Evolutionary conservation across 2,329 filamentous ascomycete species (phyloP), one percentile per base, ranked within the genome.

Genomic region (Penicillium sumatraense): DNA sequence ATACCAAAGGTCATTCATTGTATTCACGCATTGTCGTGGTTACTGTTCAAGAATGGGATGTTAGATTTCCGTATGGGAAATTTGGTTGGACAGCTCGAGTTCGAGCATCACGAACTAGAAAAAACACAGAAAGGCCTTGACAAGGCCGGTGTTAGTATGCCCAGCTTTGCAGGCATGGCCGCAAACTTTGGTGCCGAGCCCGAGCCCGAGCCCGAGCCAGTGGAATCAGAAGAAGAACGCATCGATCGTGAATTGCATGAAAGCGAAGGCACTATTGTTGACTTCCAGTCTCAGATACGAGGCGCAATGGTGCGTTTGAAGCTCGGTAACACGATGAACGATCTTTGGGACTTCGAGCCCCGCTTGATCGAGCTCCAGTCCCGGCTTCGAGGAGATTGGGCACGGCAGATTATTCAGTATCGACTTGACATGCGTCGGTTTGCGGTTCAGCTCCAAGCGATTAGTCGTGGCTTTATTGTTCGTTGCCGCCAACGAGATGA

Each of bases 1-100:
- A 96, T 98, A 1, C 95, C 95, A 3, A 99, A 98, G 74, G 96
- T 98, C 71, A 99, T 99, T 59, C 96, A 99, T 78, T 99, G 95
- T 71, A 95, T 99, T 49, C 95, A 99, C 68, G 95, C 95, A 0
- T 80, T 99, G 16, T 98, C 93, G 72, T 99, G 93, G 92, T 82
- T 99, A n/a, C 81, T 99, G 10, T 97, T 91, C 75, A 89, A 95
- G 46, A 95, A 97, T 72, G 93, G 95, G 1, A 91, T 98, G 59
- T 89, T 98, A 35, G 89, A 93, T 69, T 98, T 99, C 74, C 88
- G 93, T 8, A 99, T 99, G 68, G 95, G 93, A 14, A 99, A 99
- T 68, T 81, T 99, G 40, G 91, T 99, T 53, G 95, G 95, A 29
- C 93, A 99, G 71, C 84, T 99, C 4, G 90, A 98, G 71, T 99